Conservation (phyloP, 345 rosid species). For the Kernera saxatilis region DNA sequence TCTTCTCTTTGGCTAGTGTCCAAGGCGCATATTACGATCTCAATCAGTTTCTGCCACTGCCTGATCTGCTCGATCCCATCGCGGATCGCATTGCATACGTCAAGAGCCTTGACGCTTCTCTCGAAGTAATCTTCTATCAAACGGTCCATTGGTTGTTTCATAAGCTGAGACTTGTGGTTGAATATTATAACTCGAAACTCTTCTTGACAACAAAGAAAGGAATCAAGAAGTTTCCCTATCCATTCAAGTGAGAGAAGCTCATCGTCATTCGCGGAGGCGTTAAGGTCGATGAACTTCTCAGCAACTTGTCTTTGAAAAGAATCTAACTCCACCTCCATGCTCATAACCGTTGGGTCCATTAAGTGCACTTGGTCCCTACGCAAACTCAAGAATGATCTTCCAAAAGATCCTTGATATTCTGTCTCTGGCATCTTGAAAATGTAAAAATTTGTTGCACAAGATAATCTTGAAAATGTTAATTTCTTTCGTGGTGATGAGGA, state of each 20-base stretch:
- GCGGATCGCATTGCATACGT: constrained; percentile 71
- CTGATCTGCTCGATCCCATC: constrained; percentile 68
- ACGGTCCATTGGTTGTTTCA: constrained; percentile 46
- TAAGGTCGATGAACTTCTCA: constrained; percentile 41
- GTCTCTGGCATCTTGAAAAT: constrained; percentile 46
- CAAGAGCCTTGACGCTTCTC: constrained; percentile 70
- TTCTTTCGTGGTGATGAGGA: background rate
- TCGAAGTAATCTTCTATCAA: constrained; percentile 50
- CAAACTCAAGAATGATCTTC: constrained; percentile 43
- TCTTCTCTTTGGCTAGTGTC: constrained; percentile 25
- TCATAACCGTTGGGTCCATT: constrained; percentile 16
- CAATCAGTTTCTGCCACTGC: constrained; percentile 56
- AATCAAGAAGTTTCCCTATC: constrained; percentile 49
- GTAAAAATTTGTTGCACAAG: background rate
- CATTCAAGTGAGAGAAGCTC: constrained; percentile 50
- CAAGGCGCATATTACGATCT: constrained; percentile 53
- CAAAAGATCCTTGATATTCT: constrained; percentile 40
- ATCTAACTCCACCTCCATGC: constrained; percentile 47
- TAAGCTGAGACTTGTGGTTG: constrained; percentile 28
- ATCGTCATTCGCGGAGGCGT: constrained; percentile 26
- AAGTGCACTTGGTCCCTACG: constrained; percentile 40
- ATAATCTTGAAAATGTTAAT: background rate
- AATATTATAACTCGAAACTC: constrained; percentile 44
- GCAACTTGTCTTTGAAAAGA: constrained; percentile 56
- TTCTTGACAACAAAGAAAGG: constrained; percentile 54